These are phyloP conservation scores for Alternaria viburni DNA, from an alignment of 2,329 filamentous ascomycete genomes.

Conservation along the genomic window DNA sequence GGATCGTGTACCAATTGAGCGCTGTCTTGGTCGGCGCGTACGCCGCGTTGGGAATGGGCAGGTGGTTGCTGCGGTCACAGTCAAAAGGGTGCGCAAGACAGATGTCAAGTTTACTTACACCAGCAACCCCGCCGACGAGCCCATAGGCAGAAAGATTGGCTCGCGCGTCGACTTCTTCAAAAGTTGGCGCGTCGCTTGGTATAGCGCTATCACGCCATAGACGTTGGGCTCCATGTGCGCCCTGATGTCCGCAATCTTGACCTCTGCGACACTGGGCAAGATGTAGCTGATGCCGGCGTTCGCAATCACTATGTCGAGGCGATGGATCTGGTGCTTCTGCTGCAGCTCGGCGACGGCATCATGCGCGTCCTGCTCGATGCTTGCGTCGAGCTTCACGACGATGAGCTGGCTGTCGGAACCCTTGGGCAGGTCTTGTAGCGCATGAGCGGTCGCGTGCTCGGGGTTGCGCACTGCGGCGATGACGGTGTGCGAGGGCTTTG, in stretches of 20 bases:
- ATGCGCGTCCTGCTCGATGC: conserved; percentile 6
- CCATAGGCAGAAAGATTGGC: conserved; percentile 16
- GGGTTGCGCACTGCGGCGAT: conserved; percentile 50
- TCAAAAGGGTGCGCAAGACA: background rate
- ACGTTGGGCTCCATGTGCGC: conserved; percentile 12
- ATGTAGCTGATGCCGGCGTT: conserved; percentile 6
- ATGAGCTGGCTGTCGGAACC: conserved; percentile 8
- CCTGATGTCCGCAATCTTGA: background rate
- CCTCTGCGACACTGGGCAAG: conserved; percentile 1
- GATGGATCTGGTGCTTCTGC: conserved; percentile 6
- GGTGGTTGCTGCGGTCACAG: conserved; percentile 1
- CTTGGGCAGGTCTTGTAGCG: conserved; percentile 31
- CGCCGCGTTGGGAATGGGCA: conserved; percentile 12
- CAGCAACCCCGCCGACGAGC: conserved; percentile 10
- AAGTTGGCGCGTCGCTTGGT: conserved; percentile 15
- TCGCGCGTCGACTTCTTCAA: conserved; percentile 11
- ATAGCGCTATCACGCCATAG: conserved; percentile 16
- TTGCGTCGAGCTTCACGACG: conserved; percentile 17
- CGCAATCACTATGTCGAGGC: conserved; percentile 20
- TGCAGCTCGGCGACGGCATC: conserved; percentile 5
- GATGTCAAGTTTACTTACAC: background rate
- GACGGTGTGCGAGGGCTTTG: conserved; percentile 38
- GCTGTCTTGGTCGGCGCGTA: conserved; percentile 13
- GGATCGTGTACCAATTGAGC: conserved; percentile 8
- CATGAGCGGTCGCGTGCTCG: conserved; percentile 23